These are phyloP conservation scores for Colletotrichum sansevieriae DNA, from an alignment of 2,329 filamentous ascomycete species.

Conservation along the genomic window DNA sequence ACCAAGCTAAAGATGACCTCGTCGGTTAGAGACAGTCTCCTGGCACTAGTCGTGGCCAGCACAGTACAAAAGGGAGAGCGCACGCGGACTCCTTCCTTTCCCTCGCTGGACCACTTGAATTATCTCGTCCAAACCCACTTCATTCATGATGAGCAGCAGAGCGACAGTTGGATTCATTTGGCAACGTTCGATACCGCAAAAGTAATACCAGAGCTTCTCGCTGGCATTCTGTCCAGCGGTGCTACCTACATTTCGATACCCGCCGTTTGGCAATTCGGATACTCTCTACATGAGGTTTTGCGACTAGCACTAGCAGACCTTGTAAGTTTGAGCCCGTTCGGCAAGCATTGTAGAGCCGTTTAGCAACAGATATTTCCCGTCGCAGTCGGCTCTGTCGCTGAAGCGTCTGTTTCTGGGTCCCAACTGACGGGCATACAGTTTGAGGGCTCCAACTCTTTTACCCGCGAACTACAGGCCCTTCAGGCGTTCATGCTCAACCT, in stretches of 20 bases:
- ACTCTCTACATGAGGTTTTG: conserved; percentile 55
- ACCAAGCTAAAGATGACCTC: conserved; percentile 43
- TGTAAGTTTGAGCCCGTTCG: conserved; percentile 22
- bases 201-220: conserved; percentile 52
- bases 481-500: conserved; percentile 53
- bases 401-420: too few species aligned
- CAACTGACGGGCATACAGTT: conserved; percentile 43
- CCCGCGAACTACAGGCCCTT: conserved; percentile 48
- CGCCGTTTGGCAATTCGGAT: conserved; percentile 55
- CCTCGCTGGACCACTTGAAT: conserved; percentile 54
- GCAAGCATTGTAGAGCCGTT: too few species aligned
- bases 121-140: conserved; percentile 52
- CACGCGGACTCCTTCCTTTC: conserved; percentile 53
- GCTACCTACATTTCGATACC: conserved; percentile 54
- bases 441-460: conserved; percentile 51
- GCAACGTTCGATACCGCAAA: conserved; percentile 53
- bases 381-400: too few species aligned
- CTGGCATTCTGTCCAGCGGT: conserved; percentile 52
- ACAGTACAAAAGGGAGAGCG: conserved; percentile 46
- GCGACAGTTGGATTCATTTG: conserved; percentile 48
- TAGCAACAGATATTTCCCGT: too few species aligned
- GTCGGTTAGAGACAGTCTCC: conserved; percentile 47
- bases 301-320: conserved; percentile 47
- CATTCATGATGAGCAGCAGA: conserved; percentile 45
- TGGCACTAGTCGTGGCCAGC: conserved; percentile 48